A percentile compares a stretch with the other conserved stretches of the same genome.
These are phyloP conservation scores for Beta macrorhiza DNA, from an alignment of 179 eudicot species.

Conservation along the genomic window DNA sequence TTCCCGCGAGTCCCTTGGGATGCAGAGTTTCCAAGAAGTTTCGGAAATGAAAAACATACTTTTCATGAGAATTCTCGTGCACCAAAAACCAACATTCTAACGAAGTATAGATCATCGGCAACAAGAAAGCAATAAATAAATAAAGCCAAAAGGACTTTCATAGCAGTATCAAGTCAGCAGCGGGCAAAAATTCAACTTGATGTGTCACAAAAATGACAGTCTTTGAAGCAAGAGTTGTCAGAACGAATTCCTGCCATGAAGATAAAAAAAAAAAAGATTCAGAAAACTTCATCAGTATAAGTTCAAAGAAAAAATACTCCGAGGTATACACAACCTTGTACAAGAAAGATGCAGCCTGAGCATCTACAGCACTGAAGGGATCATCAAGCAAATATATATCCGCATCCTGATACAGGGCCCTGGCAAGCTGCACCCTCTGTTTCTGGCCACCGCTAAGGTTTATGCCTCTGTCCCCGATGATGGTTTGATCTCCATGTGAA, in stretches of 20 bases:
- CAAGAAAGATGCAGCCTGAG: conserved; percentile 89
- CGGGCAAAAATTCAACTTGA: no score
- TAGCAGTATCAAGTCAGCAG: no score
- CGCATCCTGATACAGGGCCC: conserved; percentile 96
- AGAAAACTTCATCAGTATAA: conserved; percentile 19
- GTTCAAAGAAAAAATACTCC: conserved; percentile 11
- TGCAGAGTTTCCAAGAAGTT: no score
- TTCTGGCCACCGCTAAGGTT: conserved; percentile 99
- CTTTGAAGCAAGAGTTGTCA: conserved; percentile 81
- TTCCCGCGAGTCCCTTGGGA: no score
- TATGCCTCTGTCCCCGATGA: conserved; percentile 97
- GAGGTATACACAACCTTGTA: conserved; percentile 55
- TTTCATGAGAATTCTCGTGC: no score
- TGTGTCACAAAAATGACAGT: conserved; percentile 89
- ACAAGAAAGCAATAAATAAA: conserved; percentile 6
- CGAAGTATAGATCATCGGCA: neutral
- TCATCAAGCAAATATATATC: conserved; percentile 95
- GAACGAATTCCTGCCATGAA: conserved; percentile 78
- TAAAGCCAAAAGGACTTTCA: no score
- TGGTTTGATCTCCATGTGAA: conserved; percentile 98
- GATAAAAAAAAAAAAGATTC: neutral
- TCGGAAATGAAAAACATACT: no score
- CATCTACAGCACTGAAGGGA: conserved; percentile 98
- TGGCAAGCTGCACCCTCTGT: conserved; percentile 97
- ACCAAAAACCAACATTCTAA: neutral